Percentiles rank a stretch among this genome's conserved stretches.
Evolutionary conservation across 257 asterid species (phyloP).

Genomic region (Plectranthus barbatus): DNA sequence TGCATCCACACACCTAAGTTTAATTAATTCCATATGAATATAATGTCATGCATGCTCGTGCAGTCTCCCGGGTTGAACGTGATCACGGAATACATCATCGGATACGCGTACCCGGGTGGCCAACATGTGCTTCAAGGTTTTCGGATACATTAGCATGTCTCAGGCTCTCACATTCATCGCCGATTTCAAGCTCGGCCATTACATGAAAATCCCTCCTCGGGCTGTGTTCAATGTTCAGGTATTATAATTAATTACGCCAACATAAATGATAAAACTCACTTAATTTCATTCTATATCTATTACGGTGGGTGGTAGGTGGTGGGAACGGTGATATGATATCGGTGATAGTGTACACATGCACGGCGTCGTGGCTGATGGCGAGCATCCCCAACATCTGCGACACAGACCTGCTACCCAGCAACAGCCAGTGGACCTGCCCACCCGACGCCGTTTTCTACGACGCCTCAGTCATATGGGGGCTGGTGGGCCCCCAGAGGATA

Average conservation of each 20-base stretch:
- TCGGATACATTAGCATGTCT: slow-evolving; percentile 56
- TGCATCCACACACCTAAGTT: too few species aligned
- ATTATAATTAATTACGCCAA: too few species aligned
- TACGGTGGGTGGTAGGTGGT: not conserved
- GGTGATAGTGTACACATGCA: slow-evolving; percentile 9
- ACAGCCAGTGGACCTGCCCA: slow-evolving; percentile 53
- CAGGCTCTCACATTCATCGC: slow-evolving; percentile 41
- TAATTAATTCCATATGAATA: too few species aligned
- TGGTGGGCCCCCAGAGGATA: slow-evolving; percentile 46
- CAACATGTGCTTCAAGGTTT: slow-evolving; percentile 55
- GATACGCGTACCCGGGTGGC: slow-evolving; percentile 57
- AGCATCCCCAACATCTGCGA: slow-evolving; percentile 44
- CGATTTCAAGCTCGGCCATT: slow-evolving; percentile 63
- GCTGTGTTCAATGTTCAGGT: slow-evolving; percentile 67
- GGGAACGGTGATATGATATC: not conserved
- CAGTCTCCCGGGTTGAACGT: slow-evolving; percentile 38
- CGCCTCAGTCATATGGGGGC: slow-evolving; percentile 61
- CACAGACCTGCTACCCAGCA: slow-evolving; percentile 21
- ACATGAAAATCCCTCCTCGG: slow-evolving; percentile 62
- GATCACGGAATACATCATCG: slow-evolving; percentile 48
- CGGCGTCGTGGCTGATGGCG: slow-evolving; percentile 57
- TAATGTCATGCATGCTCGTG: too few species aligned
- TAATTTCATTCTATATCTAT: too few species aligned
- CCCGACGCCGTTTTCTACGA: slow-evolving; percentile 40
- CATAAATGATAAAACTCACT: too few species aligned